Evolutionary conservation across 257 asterid genomes (phyloP).

Genomic region (Solanum corneliomulleri): DNA sequence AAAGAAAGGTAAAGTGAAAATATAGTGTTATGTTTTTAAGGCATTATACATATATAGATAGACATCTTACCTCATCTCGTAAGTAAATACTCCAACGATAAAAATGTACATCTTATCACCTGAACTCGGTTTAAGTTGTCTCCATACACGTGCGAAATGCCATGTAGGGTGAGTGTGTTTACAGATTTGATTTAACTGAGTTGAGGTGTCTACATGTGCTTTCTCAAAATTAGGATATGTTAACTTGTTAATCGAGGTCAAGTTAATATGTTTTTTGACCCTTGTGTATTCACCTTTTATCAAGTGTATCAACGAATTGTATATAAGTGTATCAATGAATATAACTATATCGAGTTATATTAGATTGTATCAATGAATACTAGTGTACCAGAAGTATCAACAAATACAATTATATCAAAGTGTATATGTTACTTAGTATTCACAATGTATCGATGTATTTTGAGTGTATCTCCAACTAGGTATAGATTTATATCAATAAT

Average conservation of each 20-base stretch:
- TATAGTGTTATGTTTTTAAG: neutral
- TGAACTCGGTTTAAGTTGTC: neutral
- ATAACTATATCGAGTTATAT: too few relatives aligned
- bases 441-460: neutral
- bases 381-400: too few relatives aligned
- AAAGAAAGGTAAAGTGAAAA: too few relatives aligned
- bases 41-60: neutral
- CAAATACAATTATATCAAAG: too few relatives aligned
- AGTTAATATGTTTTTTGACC: neutral
- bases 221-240: too few relatives aligned
- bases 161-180: neutral
- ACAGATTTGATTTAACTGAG: neutral
- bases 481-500: too few relatives aligned
- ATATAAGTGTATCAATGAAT: neutral
- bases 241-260: neutral
- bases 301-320: neutral
- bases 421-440: too few relatives aligned
- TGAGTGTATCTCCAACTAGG: neutral
- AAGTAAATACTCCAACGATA: neutral
- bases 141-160: neutral
- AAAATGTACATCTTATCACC: neutral
- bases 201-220: neutral
- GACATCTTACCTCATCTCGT: neutral
- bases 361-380: too few relatives aligned
- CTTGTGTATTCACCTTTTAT: too few relatives aligned